Percentiles rank a stretch among this genome's conserved stretches.
These are phyloP conservation scores for Melocanna baccifera DNA, from an alignment of 176 grass and related monocot genomes.

Conservation along the genomic window DNA sequence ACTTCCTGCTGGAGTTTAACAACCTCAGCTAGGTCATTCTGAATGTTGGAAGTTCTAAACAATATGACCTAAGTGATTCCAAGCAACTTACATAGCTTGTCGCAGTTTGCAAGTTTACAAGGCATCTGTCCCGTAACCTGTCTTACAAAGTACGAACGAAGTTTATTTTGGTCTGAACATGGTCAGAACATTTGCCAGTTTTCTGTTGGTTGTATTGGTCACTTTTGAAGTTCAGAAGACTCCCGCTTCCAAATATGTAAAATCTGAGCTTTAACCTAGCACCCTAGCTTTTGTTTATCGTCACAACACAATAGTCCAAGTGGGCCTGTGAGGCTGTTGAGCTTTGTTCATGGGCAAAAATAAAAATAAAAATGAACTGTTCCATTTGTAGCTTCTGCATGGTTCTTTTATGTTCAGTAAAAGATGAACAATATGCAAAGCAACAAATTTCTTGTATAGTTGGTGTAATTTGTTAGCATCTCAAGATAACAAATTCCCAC, in stretches of 20 bases:
- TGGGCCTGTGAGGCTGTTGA: background rate
- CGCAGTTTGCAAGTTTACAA: background rate
- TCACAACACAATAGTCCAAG: background rate
- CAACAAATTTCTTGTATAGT: background rate
- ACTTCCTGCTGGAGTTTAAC: background rate
- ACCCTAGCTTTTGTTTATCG: background rate
- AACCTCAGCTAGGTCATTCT: slow-evolving; percentile 4
- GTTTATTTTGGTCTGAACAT: background rate
- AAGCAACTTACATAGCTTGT: background rate
- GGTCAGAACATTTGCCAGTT: background rate
- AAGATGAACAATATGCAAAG: background rate
- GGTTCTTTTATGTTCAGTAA: background rate
- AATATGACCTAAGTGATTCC: background rate
- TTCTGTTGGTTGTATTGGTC: background rate
- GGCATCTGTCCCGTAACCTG: background rate
- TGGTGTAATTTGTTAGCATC: background rate
- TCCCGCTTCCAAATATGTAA: background rate
- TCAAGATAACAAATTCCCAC: background rate
- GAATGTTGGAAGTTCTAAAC: background rate
- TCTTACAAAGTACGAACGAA: background rate
- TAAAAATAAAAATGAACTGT: no score
- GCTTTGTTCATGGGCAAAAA: background rate
- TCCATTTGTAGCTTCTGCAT: background rate
- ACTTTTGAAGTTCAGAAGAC: background rate
- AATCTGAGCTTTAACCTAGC: background rate